Conservation (phyloP, 2,329 filamentous ascomycete genomes). For the Xylariaceae sp. region DNA sequence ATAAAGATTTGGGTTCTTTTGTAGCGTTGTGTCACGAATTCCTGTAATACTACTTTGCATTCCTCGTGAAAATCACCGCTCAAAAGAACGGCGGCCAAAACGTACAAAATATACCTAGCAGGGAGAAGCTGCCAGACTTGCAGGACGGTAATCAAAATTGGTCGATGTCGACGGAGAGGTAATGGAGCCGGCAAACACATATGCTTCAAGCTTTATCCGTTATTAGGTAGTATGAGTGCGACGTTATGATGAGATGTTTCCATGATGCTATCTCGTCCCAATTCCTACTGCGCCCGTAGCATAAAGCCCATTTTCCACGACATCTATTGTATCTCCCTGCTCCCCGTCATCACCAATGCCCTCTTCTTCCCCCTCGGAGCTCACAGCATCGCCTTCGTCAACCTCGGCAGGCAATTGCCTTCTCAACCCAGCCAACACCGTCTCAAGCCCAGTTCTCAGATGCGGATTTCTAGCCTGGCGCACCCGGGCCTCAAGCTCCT, state of each 20-base stretch:
- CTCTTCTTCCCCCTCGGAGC: not conserved
- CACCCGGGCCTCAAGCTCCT: constrained; percentile 27
- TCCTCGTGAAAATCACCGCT: not conserved
- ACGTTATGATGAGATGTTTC: not conserved
- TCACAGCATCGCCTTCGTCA: not conserved
- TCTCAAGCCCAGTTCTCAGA: constrained; percentile 27
- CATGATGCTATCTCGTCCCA: not conserved
- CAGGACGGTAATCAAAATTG: not conserved
- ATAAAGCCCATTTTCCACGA: not conserved
- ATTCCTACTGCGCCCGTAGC: not conserved
- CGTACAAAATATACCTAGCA: not conserved
- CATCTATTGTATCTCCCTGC: not conserved
- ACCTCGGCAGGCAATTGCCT: constrained; percentile 22
- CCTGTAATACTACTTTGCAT: constrained; percentile 22
- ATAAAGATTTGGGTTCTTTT: constrained; percentile 28
- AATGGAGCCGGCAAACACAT: not conserved
- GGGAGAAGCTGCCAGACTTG: not conserved
- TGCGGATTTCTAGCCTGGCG: constrained; percentile 28
- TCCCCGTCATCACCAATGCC: not conserved
- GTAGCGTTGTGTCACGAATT: constrained; percentile 32
- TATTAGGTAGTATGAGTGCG: not conserved
- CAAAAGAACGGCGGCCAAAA: constrained; percentile 6
- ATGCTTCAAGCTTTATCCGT: not conserved
- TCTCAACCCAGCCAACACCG: constrained; percentile 28
- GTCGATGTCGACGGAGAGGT: constrained; percentile 1